Evolutionary conservation across 495 filamentous ascomycete species (phyloP).

Genomic region (Penicillium turbatum): DNA sequence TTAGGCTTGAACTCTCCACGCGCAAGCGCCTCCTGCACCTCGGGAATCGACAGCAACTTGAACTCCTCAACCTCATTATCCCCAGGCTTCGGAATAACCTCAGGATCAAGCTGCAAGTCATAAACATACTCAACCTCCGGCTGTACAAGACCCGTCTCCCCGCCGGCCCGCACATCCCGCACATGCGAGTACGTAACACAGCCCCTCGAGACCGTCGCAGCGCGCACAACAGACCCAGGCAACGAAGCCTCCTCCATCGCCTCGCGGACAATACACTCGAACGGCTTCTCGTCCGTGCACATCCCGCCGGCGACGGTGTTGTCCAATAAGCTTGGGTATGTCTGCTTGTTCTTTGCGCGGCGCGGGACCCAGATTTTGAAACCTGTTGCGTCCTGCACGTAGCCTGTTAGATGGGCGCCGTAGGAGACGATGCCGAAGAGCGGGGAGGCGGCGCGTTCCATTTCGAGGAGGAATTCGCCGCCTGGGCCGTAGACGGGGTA

Average conservation of each 20-base stretch:
- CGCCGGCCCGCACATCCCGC: conserved; percentile 70
- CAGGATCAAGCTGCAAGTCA: conserved; percentile 72
- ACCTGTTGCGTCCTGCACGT: conserved; percentile 55
- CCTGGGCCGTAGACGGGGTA: conserved; percentile 75
- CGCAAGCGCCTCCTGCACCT: conserved; percentile 66
- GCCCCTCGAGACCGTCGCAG: conserved; percentile 54
- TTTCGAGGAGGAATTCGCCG: conserved; percentile 61
- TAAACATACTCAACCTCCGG: conserved; percentile 91
- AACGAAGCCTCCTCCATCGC: conserved; percentile 86
- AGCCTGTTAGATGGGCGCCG: conserved; percentile 86
- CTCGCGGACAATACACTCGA: conserved; percentile 81
- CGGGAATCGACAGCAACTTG: conserved; percentile 65
- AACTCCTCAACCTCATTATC: conserved; percentile 91
- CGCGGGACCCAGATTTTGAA: conserved; percentile 82
- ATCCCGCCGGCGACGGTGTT: conserved; percentile 94
- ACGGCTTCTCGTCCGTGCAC: conserved; percentile 66
- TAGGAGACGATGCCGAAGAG: conserved; percentile 87
- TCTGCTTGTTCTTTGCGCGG: conserved; percentile 70
- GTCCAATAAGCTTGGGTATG: conserved; percentile 83
- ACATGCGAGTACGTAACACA: conserved; percentile 82
- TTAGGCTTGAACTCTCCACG: conserved; percentile 89
- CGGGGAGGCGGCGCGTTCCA: conserved; percentile 73
- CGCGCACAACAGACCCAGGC: conserved; percentile 62
- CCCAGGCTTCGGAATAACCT: conserved; percentile 64
- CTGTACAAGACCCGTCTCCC: conserved; percentile 82